Base-by-base conservation (phyloP, 495 filamentous ascomycete genomes). In the Podospora appendiculata region DNA sequence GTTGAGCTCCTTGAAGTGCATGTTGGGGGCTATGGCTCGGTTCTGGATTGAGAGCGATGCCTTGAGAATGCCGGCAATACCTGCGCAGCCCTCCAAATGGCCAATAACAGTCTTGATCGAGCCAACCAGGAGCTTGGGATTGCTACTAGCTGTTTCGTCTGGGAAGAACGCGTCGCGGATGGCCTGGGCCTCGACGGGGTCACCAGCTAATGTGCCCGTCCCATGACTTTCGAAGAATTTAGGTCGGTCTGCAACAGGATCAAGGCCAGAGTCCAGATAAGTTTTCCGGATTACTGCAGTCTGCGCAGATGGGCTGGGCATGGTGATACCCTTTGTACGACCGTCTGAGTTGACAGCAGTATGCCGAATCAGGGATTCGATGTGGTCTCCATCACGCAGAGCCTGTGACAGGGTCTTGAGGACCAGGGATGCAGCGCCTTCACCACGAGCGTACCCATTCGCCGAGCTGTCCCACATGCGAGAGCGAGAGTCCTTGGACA, bases 401-500 rank as follows among this genome's bases (percentile, higher is more conserved):
- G 76, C 84, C 41, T 78, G 71, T 2, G 43, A 47, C 1, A 85
- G 59, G 7, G 55, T 60, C 61, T 87, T 88, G 0, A 89, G 41
- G 4, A 77, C 62, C 0, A 86, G 40, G 1, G 66, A 69, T 34
- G 65, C 69, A 11, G 84, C 52, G 2, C 74, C 84, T 57, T 89
- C 85, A 1, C 72, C 85, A 4, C 83, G 63, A 0, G 65, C 78
- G 60, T 83, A 88, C 0, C 85, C 85, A 61, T 84, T 70, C 4
- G 83, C 85, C 0, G 58, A 48, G 0, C 71, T 66, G 56, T 83
- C 80, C 55, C 83, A 89, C 8, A 75, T 77, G 36, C 77, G 69
- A 42, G 74, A 86, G 1, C 49, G 60, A 16, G 69, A 67, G 19
- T 69, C 64, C 8, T 67, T 52, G 10, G 63, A 66, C 35, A 77